phyloP scores from a whole-genome alignment of 139 green algal species.

The Chlamydomonas sp. region DNA sequence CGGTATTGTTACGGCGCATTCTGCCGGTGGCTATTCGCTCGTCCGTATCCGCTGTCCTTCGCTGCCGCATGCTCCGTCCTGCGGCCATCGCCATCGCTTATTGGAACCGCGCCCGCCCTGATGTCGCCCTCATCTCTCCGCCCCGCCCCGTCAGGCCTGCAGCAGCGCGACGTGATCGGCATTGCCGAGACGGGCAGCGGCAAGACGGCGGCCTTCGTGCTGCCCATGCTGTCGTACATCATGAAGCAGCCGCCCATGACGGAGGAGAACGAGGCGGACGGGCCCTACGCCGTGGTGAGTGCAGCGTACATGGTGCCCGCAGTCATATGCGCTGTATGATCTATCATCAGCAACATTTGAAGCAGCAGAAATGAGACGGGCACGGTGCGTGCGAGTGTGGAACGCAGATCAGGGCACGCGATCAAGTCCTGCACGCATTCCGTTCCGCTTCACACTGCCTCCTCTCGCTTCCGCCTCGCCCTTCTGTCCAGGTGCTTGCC shows the following conservation, averaged over 20 bases:
- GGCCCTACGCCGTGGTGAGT: constrained; percentile 89
- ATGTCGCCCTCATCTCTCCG: neutral
- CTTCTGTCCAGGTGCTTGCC: constrained; percentile 77
- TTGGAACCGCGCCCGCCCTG: neutral
- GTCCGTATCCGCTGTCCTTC: no score
- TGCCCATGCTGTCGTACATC: constrained; percentile 98
- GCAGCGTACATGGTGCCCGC: no score
- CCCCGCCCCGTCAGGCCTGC: constrained; percentile 64
- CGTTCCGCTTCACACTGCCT: neutral
- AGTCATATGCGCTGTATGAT: no score
- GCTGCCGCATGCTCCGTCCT: no score
- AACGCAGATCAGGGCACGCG: no score
- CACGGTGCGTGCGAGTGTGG: no score
- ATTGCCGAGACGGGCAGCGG: constrained; percentile 95
- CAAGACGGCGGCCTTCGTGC: constrained; percentile 97
- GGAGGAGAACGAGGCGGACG: constrained; percentile 82
- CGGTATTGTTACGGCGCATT: no score
- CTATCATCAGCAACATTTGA: no score
- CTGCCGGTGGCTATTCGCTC: no score
- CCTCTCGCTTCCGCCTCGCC: neutral
- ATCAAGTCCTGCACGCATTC: neutral
- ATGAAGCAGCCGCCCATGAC: constrained; percentile 91
- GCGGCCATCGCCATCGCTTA: no score
- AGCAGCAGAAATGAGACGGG: no score
- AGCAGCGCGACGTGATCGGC: constrained; percentile 95